Evolutionary conservation across 1,284 basidiomycete genomes (phyloP), one percentile per base, ranked within the genome.

Genomic region (Bondarzewia mesenterica): DNA sequence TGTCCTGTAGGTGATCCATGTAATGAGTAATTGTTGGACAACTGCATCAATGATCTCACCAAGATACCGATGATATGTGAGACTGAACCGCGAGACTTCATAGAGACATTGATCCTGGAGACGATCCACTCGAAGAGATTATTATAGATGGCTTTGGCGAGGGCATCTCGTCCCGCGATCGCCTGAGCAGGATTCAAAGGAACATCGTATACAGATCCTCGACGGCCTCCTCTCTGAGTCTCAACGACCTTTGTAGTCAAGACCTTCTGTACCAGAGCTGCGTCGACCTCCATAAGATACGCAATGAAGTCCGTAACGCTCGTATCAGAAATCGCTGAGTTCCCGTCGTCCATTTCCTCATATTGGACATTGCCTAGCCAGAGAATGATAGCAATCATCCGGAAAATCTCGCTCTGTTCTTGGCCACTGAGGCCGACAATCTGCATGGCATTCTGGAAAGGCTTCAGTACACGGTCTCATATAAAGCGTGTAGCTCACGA

Each of bases 121-220:
- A 99, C 96, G 58, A 99, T 99, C 96, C 96, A 99, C 62, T 99
- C 95, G 65, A 99, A 99, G 18, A 99, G 72, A 66, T 98, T 98
- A 72, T 96, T 98, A 70, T 99, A 99, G 52, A 99, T 85, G 8
- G 94, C 96, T 66, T 99, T 97, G 5, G 94, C 75, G 27, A 99
- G 73, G 0, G 96, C 96, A 68, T 99, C 92, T 51, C 94, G 74
- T 40, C 91, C 92, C 1, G 95, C 78, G 5, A 71, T 71, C 2
- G 96, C 96, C 64, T 99, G 96, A 5, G 93, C 78, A 6, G 89
- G 87, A 61, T 99, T 99, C 48, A 96, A 73, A 1, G 96, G 96
- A 1, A 98, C 95, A 59, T 99, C 92, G 64, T 98, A 98, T 14
- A 98, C 79, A 2, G 94, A 97, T 2, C 93, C 95, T 66, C 96